Conservation (phyloP, 345 rosid genomes). For the Populus simonii region DNA sequence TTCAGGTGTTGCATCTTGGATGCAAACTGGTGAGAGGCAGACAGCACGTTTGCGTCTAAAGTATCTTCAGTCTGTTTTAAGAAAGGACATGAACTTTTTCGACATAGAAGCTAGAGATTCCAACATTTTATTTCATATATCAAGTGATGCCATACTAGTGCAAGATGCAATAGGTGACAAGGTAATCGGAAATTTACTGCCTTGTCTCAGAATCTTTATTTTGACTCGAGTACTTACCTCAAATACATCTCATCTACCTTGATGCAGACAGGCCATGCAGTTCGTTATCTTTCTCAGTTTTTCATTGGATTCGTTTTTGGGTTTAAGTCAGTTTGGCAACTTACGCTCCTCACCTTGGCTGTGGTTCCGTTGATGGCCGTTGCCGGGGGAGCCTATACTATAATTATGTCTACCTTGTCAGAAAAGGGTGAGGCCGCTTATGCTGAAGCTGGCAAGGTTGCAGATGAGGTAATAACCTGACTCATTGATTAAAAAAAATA, state of each 20-base stretch:
- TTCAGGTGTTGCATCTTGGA: slow-evolving; percentile 73
- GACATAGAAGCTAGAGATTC: slow-evolving; percentile 74
- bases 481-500: neutral
- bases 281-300: slow-evolving; percentile 71
- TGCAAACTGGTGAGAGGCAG: slow-evolving; percentile 90
- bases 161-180: slow-evolving; percentile 93
- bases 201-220: neutral
- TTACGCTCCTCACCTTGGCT: slow-evolving; percentile 75
- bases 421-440: slow-evolving; percentile 79
- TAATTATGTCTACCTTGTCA: slow-evolving; percentile 67
- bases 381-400: slow-evolving; percentile 70
- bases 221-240: neutral
- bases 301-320: slow-evolving; percentile 60
- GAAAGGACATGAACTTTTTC: slow-evolving; percentile 60
- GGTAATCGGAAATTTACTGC: slow-evolving; percentile 28
- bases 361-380: slow-evolving; percentile 80
- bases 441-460: slow-evolving; percentile 74
- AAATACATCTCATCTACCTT: slow-evolving; percentile 6
- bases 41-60: slow-evolving; percentile 59
- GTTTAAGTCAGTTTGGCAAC: slow-evolving; percentile 72
- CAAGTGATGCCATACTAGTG: slow-evolving; percentile 78
- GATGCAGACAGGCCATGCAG: slow-evolving; percentile 69
- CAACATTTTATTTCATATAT: slow-evolving; percentile 60
- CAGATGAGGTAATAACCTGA: slow-evolving; percentile 58
- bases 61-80: slow-evolving; percentile 64